A percentile compares a stretch with the other conserved stretches of the same genome.
These are phyloP conservation scores for Phytophthora fragariae DNA, from an alignment of 352 stramenopile species.

Conservation along the genomic window DNA sequence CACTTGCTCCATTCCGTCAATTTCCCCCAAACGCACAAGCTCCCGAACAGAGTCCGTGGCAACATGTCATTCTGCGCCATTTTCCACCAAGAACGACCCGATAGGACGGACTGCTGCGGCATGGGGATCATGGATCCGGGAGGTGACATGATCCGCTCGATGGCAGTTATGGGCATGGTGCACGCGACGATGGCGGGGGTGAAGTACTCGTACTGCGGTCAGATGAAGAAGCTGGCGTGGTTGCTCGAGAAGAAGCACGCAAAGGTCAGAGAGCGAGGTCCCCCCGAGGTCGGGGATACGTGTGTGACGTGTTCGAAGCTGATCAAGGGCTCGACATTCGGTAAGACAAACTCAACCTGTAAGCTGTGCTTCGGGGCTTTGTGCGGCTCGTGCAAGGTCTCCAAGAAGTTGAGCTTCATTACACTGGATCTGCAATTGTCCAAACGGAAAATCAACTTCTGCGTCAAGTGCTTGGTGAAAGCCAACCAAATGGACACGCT, in stretches of 20 bases:
- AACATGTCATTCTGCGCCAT: constrained; percentile 52
- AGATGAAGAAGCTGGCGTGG: constrained; percentile 47
- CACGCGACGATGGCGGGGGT: constrained; percentile 27
- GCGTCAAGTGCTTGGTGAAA: constrained; percentile 29
- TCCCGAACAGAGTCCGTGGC: constrained; percentile 32
- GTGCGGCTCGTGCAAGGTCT: constrained; percentile 26
- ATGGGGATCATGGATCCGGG: constrained; percentile 27
- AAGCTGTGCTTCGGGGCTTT: constrained; percentile 24
- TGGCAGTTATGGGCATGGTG: constrained; percentile 20
- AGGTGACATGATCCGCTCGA: constrained; percentile 32
- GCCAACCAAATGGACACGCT: constrained; percentile 22
- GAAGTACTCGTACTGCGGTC: constrained; percentile 42
- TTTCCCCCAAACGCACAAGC: constrained; percentile 28
- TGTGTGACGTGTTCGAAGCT: constrained; percentile 30
- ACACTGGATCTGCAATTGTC: neutral
- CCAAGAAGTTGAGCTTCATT: constrained; percentile 40
- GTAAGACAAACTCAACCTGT: constrained; percentile 7
- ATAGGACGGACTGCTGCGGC: constrained; percentile 24
- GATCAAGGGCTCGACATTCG: constrained; percentile 6
- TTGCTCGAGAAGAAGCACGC: constrained; percentile 28
- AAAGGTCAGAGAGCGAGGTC: neutral
- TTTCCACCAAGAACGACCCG: constrained; percentile 33
- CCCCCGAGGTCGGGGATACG: neutral
- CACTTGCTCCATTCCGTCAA: constrained; percentile 33
- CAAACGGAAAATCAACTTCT: constrained; percentile 30